Evolutionary conservation across 768 basidiomycete genomes (phyloP).

Genomic region (Termitomyces sp.): DNA sequence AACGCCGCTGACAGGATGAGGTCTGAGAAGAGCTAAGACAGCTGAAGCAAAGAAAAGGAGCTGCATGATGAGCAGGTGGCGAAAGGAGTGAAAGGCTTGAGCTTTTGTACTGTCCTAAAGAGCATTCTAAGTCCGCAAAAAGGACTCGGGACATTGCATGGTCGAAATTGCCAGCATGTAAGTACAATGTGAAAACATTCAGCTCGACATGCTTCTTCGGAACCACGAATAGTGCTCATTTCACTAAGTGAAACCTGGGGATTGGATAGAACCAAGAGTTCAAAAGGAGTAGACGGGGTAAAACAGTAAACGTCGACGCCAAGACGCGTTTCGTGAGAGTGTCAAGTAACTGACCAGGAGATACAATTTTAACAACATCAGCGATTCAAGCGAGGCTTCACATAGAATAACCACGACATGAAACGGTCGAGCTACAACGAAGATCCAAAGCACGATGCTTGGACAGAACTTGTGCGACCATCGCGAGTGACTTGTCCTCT

Average conservation of each 20-base stretch:
- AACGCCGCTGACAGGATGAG: conserved; percentile 2
- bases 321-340: conserved; percentile 7
- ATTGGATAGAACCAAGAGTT: conserved; percentile 3
- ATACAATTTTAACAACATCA: not conserved
- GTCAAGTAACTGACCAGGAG: not conserved
- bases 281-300: not conserved
- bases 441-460: not conserved
- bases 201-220: not conserved
- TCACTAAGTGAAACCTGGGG: conserved; percentile 8
- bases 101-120: conserved; percentile 9
- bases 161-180: not conserved
- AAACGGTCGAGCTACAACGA: not conserved
- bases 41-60: conserved; percentile 5
- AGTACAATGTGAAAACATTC: conserved; percentile 1
- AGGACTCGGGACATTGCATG: conserved; percentile 3
- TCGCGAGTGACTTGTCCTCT: not conserved
- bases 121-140: conserved; percentile 3
- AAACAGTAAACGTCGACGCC: not conserved
- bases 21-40: conserved; percentile 7
- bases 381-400: not conserved
- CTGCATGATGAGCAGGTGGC: conserved; percentile 11
- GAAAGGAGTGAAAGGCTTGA: not conserved
- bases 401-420: not conserved
- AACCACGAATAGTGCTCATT: not conserved
- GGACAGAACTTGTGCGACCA: too few species aligned